Percentiles rank a stretch among this genome's conserved stretches.
phyloP scores from a whole-genome alignment of 768 basidiomycete species.

The Rhodotorula toruloides region DNA sequence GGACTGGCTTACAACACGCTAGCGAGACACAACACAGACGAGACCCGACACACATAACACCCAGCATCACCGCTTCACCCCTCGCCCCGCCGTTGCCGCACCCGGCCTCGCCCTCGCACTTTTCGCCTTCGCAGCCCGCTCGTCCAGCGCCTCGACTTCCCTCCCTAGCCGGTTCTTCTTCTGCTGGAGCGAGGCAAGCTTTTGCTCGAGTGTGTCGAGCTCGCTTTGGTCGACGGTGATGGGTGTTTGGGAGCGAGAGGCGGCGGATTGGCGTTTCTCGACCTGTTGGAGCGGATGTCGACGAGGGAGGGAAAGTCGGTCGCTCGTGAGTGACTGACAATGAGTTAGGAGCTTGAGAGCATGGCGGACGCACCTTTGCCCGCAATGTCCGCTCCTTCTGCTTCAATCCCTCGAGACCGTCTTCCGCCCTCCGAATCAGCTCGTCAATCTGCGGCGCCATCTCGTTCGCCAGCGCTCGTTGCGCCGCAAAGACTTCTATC shows the following conservation, averaged over 20 bases:
- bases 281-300: not conserved
- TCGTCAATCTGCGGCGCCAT: conserved; percentile 32
- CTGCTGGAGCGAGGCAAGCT: conserved; percentile 3
- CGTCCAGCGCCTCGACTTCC: conserved; percentile 13
- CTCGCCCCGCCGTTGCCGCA: not conserved
- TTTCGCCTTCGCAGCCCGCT: no score
- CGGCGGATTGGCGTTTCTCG: conserved; percentile 1
- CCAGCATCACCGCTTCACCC: not conserved
- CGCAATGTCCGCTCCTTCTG: not conserved
- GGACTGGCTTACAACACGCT: no score
- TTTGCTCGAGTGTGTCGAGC: conserved; percentile 7
- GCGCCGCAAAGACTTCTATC: conserved; percentile 10
- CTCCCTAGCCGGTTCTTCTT: conserved; percentile 3
- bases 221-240: not conserved
- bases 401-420: conserved; percentile 25
- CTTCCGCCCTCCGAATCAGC: conserved; percentile 18
- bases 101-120: not conserved
- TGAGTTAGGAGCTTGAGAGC: no score
- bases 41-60: no score
- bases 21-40: no score
- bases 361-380: conserved; percentile 7
- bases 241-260: not conserved
- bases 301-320: not conserved
- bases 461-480: conserved; percentile 13
- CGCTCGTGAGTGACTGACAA: no score